Percentiles rank a stretch among this genome's conserved stretches.
Conservation (phyloP, 2,329 filamentous ascomycete species). For the Xylariaceae sp. region DNA sequence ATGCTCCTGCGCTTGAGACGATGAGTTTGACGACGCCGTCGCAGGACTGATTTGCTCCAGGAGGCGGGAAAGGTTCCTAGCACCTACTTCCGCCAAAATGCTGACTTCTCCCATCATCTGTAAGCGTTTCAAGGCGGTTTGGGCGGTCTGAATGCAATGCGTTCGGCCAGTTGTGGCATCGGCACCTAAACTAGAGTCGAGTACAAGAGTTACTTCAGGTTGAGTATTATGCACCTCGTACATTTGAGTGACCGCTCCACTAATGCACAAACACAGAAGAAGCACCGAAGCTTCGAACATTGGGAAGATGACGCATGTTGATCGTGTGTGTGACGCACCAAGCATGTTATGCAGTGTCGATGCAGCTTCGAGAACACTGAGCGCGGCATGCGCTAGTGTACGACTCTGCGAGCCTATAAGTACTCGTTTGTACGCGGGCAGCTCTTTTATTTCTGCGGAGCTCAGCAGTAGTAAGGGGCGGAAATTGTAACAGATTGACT, state of each 20-base stretch:
- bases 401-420: conserved; percentile 20
- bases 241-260: no score
- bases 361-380: conserved; percentile 17
- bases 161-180: neutral
- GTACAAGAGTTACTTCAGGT: no score
- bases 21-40: no score
- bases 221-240: no score
- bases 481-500: conserved; percentile 31
- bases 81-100: neutral
- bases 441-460: neutral
- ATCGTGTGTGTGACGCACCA: conserved; percentile 17
- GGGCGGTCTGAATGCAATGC: neutral
- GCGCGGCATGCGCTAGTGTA: conserved; percentile 20
- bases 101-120: neutral
- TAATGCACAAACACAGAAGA: conserved; percentile 14
- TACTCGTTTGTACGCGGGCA: conserved; percentile 25
- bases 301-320: conserved; percentile 14
- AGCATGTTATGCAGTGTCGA: conserved; percentile 23
- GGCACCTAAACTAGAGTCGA: no score
- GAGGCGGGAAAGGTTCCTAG: no score
- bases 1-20: no score
- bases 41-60: no score
- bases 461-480: conserved; percentile 16
- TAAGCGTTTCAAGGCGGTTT: neutral
- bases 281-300: conserved; percentile 28